These are phyloP conservation scores for Aureobasidium zeae DNA, from an alignment of 2,329 filamentous ascomycete species.

Conservation along the genomic window DNA sequence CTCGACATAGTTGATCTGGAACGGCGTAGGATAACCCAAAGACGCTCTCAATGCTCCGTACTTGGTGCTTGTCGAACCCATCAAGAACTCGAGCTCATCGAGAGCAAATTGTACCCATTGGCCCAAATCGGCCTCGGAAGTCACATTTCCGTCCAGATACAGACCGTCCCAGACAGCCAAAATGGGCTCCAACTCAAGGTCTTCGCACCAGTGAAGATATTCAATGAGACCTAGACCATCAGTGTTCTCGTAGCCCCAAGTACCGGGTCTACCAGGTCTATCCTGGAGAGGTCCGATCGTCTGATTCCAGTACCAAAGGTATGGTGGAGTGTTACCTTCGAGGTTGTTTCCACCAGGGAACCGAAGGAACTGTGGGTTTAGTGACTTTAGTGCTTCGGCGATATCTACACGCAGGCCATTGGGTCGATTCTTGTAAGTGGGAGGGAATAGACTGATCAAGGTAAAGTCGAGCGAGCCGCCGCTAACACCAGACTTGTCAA, in stretches of 20 bases:
- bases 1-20: conserved; percentile 52
- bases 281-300: conserved; percentile 45
- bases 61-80: conserved; percentile 43
- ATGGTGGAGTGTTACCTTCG: conserved; percentile 36
- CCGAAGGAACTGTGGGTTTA: conserved; percentile 50
- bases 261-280: conserved; percentile 45
- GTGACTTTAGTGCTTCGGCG: conserved; percentile 42
- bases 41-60: conserved; percentile 51
- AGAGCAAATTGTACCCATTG: conserved; percentile 51
- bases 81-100: conserved; percentile 55
- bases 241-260: conserved; percentile 54
- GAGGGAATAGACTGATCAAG: conserved; percentile 51
- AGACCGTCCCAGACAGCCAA: conserved; percentile 52
- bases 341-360: conserved; percentile 55
- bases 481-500: conserved; percentile 37
- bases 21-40: conserved; percentile 54
- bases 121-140: conserved; percentile 42
- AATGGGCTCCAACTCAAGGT: conserved; percentile 49
- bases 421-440: conserved; percentile 46
- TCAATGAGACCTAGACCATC: conserved; percentile 54
- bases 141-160: conserved; percentile 43
- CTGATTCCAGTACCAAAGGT: conserved; percentile 41
- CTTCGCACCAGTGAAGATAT: conserved; percentile 46
- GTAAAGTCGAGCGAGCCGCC: conserved; percentile 46
- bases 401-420: conserved; percentile 52